Percentiles rank a stretch among this genome's conserved stretches.
Evolutionary conservation across 129 eudicot genomes (phyloP).

Genomic region (carrot (Daucus carota)): DH1_v3.0 NC_030387.2:41213501-41214000

Average conservation of each 20-base stretch:
- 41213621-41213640: constrained; percentile 10
- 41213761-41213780: constrained; percentile 4
- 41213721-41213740: constrained; percentile 99
- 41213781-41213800: not conserved
- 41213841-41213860: not conserved
- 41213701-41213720: constrained; percentile 97
- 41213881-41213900: not conserved
- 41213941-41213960: not conserved
- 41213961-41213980: not conserved
- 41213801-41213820: not conserved
- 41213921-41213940: not conserved
- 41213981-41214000: not conserved
- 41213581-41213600: not conserved
- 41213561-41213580: constrained; percentile 87
- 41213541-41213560: constrained; percentile 98
- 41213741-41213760: constrained; percentile 99
- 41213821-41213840: not conserved
- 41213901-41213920: not conserved
- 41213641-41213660: constrained; percentile 54
- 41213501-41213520: constrained; percentile 91
- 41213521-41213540: constrained; percentile 73
- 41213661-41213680: constrained; percentile 99
- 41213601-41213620: not conserved
- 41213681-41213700: constrained; percentile 85
- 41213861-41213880: not conserved